These are phyloP conservation scores for Aegilops umbellulata DNA, from an alignment of 176 grass and related monocot species.

Conservation along the genomic window DNA sequence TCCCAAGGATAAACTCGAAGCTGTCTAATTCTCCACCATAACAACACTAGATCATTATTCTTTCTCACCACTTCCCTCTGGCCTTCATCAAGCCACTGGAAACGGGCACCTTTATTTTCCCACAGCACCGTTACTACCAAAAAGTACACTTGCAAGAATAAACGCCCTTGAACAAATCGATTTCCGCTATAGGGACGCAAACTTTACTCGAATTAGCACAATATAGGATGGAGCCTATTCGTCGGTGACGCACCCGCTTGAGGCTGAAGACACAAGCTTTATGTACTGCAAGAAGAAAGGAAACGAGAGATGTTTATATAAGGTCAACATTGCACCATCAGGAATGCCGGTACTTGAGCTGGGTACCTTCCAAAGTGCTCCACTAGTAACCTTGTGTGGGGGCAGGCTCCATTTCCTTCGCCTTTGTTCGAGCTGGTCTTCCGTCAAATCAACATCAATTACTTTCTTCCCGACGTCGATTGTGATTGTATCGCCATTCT, in stretches of 20 bases:
- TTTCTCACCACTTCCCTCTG: not conserved
- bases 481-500: constrained; percentile 82
- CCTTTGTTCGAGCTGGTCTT: constrained; percentile 64
- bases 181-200: not conserved
- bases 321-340: not conserved
- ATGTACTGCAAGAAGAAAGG: constrained; percentile 59
- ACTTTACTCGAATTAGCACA: not conserved
- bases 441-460: constrained; percentile 71
- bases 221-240: constrained; percentile 43
- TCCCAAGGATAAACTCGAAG: not conserved
- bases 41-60: not conserved
- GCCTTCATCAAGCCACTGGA: constrained; percentile 5
- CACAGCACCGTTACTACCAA: constrained; percentile 1
- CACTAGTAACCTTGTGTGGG: constrained; percentile 48
- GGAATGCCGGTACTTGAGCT: not conserved
- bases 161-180: not conserved
- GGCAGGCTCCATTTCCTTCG: constrained; percentile 63
- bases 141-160: not conserved
- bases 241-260: constrained; percentile 81
- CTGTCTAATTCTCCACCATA: not conserved
- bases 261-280: constrained; percentile 83
- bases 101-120: constrained; percentile 22
- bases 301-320: not conserved
- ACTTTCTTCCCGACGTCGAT: constrained; percentile 72
- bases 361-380: constrained; percentile 84